Evolutionary conservation across 2,329 filamentous ascomycete species (phyloP).

Genomic region (Arthrobotrys pseudoclavata): DNA sequence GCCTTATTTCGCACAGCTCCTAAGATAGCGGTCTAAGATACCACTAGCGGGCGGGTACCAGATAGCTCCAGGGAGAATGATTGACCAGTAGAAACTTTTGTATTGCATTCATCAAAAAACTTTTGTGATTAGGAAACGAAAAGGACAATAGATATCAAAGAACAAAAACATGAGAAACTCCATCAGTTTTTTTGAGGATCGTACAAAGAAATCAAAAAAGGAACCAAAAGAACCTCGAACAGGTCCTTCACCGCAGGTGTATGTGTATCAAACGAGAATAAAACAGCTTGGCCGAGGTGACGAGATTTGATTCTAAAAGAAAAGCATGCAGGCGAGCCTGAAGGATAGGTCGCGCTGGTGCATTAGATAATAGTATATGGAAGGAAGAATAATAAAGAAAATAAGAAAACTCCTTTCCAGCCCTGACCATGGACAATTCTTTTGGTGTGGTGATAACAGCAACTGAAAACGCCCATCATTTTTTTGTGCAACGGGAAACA

Average conservation of each 20-base stretch:
- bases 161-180: constrained; percentile 42
- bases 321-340: constrained; percentile 20
- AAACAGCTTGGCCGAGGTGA: constrained; percentile 33
- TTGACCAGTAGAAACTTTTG: constrained; percentile 29
- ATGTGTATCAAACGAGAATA: constrained; percentile 38
- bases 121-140: constrained; percentile 36
- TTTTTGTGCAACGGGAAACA: constrained; percentile 52
- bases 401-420: constrained; percentile 56
- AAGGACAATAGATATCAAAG: constrained; percentile 4
- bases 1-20: too few species aligned
- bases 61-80: background rate
- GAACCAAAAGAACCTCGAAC: constrained; percentile 21
- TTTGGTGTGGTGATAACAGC: constrained; percentile 43
- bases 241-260: constrained; percentile 28
- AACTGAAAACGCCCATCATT: constrained; percentile 57
- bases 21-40: background rate
- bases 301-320: constrained; percentile 39
- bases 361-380: constrained; percentile 46
- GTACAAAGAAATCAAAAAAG: background rate
- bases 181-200: constrained; percentile 30
- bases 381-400: constrained; percentile 30
- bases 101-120: constrained; percentile 39
- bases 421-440: constrained; percentile 60
- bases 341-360: constrained; percentile 32
- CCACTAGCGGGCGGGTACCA: background rate